These are phyloP conservation scores for Guillardia theta DNA, from an alignment of 78 protist genomes.

Conservation along the genomic window DNA sequence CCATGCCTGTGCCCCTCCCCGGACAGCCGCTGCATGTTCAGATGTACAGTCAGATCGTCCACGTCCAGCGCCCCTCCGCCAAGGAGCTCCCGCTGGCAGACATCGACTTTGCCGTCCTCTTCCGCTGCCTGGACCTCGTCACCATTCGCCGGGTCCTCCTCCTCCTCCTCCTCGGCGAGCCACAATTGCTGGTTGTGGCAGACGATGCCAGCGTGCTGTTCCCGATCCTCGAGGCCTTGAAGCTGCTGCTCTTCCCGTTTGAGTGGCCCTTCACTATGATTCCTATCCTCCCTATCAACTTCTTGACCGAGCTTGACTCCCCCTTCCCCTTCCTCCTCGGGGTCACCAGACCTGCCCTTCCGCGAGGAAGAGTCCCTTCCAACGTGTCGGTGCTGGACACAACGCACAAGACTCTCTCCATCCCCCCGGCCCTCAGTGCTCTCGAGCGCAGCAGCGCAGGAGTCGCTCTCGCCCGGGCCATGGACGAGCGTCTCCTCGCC, in stretches of 20 bases:
- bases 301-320: neutral
- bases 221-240: neutral
- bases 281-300: neutral
- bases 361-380: neutral
- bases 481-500: constrained; percentile 1
- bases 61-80: neutral
- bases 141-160: neutral
- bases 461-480: neutral
- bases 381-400: neutral
- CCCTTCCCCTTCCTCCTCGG: constrained; percentile 12
- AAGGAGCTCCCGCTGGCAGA: neutral
- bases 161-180: neutral
- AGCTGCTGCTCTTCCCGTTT: neutral
- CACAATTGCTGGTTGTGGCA: neutral
- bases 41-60: neutral
- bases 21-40: neutral
- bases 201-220: neutral
- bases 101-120: neutral
- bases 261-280: neutral
- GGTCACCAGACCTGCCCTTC: neutral
- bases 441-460: neutral
- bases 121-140: neutral
- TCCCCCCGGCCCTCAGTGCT: neutral
- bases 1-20: neutral
- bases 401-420: neutral